A percentile compares a stretch with the other conserved stretches of the same genome.
These are phyloP conservation scores for Zopfochytrium polystomum DNA, from an alignment of 371 early-diverging fungal genomes.

Conservation along the genomic window DNA sequence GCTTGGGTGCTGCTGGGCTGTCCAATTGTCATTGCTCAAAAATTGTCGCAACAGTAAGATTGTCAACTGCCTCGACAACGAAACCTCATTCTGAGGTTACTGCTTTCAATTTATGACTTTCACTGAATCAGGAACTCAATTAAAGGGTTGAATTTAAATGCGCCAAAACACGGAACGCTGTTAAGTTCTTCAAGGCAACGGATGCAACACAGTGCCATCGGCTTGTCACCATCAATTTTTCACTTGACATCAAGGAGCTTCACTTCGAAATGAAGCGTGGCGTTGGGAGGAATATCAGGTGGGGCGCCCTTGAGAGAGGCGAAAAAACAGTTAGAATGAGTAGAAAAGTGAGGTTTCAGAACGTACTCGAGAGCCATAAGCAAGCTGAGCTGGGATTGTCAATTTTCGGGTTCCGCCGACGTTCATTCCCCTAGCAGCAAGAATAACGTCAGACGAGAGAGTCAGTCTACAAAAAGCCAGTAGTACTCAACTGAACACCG, in stretches of 20 bases:
- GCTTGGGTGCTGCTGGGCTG: too few species aligned
- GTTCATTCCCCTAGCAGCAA: conserved; percentile 69
- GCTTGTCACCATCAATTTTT: too few species aligned
- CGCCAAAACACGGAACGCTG: too few species aligned
- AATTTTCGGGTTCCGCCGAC: conserved; percentile 85
- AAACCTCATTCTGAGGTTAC: too few species aligned
- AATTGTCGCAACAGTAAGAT: too few species aligned
- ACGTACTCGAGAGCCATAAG: conserved; percentile 73
- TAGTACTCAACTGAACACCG: conserved; percentile 34
- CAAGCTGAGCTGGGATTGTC: conserved; percentile 82
- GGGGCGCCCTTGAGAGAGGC: conserved; percentile 21
- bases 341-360: conserved; percentile 17
- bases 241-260: conserved; percentile 58
- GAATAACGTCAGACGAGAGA: background rate
- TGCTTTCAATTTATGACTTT: too few species aligned
- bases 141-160: too few species aligned
- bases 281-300: conserved; percentile 83
- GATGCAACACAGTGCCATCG: too few species aligned
- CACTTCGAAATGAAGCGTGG: conserved; percentile 84
- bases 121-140: too few species aligned
- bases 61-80: too few species aligned
- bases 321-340: background rate
- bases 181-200: too few species aligned
- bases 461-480: background rate
- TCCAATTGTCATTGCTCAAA: too few species aligned